Evolutionary conservation across 1,139 yeast genomes (phyloP), one percentile per base, ranked within the genome.

Genomic region (Schwanniomyces etchellsii): DNA sequence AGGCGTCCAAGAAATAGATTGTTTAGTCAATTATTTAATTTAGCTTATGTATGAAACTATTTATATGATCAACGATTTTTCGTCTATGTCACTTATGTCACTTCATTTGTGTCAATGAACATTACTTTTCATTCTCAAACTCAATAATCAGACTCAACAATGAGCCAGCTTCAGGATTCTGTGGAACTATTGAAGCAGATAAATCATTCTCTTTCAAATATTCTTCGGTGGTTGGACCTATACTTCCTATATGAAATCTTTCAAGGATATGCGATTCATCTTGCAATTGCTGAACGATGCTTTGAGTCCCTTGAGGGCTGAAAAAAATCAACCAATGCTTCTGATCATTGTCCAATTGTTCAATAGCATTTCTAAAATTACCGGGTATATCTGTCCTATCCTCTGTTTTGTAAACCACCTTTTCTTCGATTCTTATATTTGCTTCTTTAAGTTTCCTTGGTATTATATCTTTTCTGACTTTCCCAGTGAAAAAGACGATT

Each of bases 141-240:
- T n/a, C n/a, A 7, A 18, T 18, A 7, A 18, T n/a, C 21, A 18
- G 21, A 7, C n/a, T n/a, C 21, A 18, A 18, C 21, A 89, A 57
- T 5, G 81, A 66, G 4, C 45, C 48, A 0, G 96, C 86, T 28
- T 80, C 80, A 0, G 97, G 97, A 35, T 76, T 77, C 4, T 59
- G 56, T 4, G 96, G 81, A 3, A 82, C 82, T 0, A 81, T 72
- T 27, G 72, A 58, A 1, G 93, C 86, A 0, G 31, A 41, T 4
- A 89, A 54, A 0, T 74, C 77, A 21, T 71, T 63, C 2, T 60
- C 53, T 3, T 52, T 27, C 29, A 91, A 57, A 46, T 73, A 86
- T 23, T 69, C 73, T 39, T 81, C 77, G 0, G 98, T 91, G 0
- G 97, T 89, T 1, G 97, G 97, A 0, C 98, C 98, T 37, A 91